Conservation (phyloP, 257 asterid species). For the Solanum paucissectum region DNA sequence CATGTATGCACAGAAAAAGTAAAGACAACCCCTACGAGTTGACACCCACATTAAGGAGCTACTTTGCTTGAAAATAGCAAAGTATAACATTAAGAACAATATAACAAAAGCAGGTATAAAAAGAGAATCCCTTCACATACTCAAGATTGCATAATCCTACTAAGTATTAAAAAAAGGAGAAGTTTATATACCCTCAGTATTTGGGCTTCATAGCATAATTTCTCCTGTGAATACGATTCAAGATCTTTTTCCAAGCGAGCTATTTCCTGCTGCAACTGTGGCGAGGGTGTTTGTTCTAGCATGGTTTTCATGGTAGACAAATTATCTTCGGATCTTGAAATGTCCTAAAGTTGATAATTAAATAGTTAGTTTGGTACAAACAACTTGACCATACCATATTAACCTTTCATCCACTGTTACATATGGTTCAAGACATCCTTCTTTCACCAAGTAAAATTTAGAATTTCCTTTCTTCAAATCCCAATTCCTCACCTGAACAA, state of each 20-base stretch:
- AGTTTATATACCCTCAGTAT: slow-evolving; percentile 60
- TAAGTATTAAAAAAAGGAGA: not conserved
- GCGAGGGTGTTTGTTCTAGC: slow-evolving; percentile 68
- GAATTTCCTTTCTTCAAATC: not conserved
- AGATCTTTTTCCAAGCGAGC: slow-evolving; percentile 71
- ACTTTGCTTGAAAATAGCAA: not conserved
- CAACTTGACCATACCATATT: not conserved
- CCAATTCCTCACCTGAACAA: slow-evolving; percentile 59
- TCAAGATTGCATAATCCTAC: not conserved
- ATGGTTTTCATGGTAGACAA: slow-evolving; percentile 65
- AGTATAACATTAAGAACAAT: not conserved
- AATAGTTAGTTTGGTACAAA: not conserved
- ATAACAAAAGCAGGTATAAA: not conserved
- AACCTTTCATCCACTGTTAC: not conserved
- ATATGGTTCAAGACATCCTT: not conserved
- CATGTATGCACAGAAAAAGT: not conserved
- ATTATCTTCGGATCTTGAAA: slow-evolving; percentile 75
- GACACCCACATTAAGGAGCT: not conserved
- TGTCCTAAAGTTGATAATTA: slow-evolving; percentile 50
- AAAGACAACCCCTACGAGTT: not conserved
- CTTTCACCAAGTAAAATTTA: not conserved
- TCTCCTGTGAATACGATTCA: slow-evolving; percentile 71
- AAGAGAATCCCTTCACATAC: not conserved
- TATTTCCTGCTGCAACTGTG: slow-evolving; percentile 77
- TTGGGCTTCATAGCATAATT: slow-evolving; percentile 93